phyloP scores from a whole-genome alignment of 2,329 filamentous ascomycete species.

The Pezicula radicicola region DNA sequence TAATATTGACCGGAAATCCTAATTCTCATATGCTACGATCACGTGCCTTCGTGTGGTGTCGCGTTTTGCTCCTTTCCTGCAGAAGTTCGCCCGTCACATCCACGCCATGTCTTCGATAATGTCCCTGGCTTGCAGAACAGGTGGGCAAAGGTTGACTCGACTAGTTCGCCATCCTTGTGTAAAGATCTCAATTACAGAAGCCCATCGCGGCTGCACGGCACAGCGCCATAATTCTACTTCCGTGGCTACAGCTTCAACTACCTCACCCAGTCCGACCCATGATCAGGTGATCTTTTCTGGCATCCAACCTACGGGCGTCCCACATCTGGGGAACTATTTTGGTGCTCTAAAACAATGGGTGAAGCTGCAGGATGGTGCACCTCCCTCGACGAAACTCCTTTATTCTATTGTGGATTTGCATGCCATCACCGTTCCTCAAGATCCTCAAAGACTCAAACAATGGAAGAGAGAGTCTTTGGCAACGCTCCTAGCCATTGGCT shows the following conservation, averaged over 20 bases:
- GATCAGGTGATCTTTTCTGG: slow-evolving; percentile 77
- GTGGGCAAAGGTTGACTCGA: too few relatives aligned
- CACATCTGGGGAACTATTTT: slow-evolving; percentile 93
- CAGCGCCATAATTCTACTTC: background rate
- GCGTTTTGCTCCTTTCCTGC: slow-evolving; percentile 1
- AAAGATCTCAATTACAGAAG: too few relatives aligned
- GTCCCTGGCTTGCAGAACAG: background rate
- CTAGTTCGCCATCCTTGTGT: too few relatives aligned
- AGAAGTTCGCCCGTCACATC: background rate
- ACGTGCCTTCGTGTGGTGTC: slow-evolving; percentile 18
- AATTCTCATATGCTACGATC: slow-evolving; percentile 3
- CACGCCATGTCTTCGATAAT: background rate
- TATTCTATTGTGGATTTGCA: slow-evolving; percentile 94
- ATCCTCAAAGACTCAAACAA: slow-evolving; percentile 55
- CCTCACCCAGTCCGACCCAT: slow-evolving; percentile 1
- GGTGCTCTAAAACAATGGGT: slow-evolving; percentile 89
- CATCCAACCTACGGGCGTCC: slow-evolving; percentile 93
- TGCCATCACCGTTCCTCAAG: slow-evolving; percentile 78
- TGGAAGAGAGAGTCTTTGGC: slow-evolving; percentile 75
- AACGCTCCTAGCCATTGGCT: slow-evolving; percentile 76
- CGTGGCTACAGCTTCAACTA: background rate
- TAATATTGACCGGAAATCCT: background rate
- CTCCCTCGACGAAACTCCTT: slow-evolving; percentile 58
- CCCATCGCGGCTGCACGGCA: too few relatives aligned
- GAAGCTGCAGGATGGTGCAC: slow-evolving; percentile 65